Evolutionary conservation across 805 yeast genomes (phyloP).

Genomic region (Kodamaea laetipori): DNA sequence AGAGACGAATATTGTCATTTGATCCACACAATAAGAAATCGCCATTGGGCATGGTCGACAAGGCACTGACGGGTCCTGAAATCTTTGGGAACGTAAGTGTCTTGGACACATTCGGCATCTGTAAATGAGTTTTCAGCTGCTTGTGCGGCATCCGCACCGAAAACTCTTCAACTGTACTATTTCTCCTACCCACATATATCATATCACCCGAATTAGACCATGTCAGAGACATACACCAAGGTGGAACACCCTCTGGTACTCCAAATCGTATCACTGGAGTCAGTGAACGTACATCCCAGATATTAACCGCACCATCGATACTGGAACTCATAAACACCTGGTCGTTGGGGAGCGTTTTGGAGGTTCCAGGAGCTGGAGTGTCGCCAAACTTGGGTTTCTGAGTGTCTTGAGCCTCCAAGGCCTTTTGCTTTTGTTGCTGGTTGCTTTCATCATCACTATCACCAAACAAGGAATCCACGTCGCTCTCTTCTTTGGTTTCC

Average conservation of each 20-base stretch:
- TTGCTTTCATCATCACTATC: slow-evolving; percentile 40
- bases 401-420: slow-evolving; percentile 6
- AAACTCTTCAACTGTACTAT: slow-evolving; percentile 79
- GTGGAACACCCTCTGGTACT: slow-evolving; percentile 72
- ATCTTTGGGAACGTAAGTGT: slow-evolving; percentile 76
- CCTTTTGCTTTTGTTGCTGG: slow-evolving; percentile 10
- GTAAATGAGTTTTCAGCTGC: slow-evolving; percentile 20
- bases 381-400: slow-evolving; percentile 1
- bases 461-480: slow-evolving; percentile 49
- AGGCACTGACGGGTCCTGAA: slow-evolving; percentile 87
- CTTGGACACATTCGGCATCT: slow-evolving; percentile 52
- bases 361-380: slow-evolving; percentile 15
- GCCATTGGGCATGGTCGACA: slow-evolving; percentile 77
- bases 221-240: slow-evolving; percentile 89
- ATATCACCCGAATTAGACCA: slow-evolving; percentile 86
- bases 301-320: slow-evolving; percentile 74
- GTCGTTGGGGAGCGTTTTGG: slow-evolving; percentile 35
- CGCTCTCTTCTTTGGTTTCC: slow-evolving; percentile 8
- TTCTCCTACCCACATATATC: slow-evolving; percentile 85
- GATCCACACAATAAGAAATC: slow-evolving; percentile 85
- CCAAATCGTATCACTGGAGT: slow-evolving; percentile 51
- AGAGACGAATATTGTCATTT: slow-evolving; percentile 83
- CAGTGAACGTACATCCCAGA: slow-evolving; percentile 77
- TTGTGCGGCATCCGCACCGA: slow-evolving; percentile 59
- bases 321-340: slow-evolving; percentile 74